Percentiles rank a stretch among this genome's conserved stretches.
These are phyloP conservation scores for Aspergillus intermedius DNA, from an alignment of 2,329 filamentous ascomycete genomes.

Conservation along the genomic window DNA sequence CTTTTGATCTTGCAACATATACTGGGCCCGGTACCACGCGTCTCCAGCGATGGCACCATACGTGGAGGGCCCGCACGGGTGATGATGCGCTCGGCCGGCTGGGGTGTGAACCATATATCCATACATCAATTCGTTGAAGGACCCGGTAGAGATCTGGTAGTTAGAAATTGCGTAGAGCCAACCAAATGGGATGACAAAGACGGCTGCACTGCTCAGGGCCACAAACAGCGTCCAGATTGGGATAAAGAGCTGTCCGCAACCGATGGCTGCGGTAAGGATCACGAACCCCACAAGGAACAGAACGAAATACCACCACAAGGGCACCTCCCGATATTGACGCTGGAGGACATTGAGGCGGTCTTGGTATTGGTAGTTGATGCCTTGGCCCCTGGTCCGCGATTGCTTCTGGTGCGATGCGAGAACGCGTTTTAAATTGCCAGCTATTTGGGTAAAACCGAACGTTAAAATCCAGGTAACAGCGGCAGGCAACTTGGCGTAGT, in stretches of 20 bases:
- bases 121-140: slow-evolving; percentile 55
- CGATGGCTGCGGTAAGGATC: slow-evolving; percentile 47
- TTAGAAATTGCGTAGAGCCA: slow-evolving; percentile 58
- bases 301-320: slow-evolving; percentile 51
- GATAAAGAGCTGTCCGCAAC: slow-evolving; percentile 50
- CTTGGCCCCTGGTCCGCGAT: slow-evolving; percentile 21
- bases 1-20: slow-evolving; percentile 57
- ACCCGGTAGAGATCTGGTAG: slow-evolving; percentile 48
- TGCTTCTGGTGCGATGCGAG: slow-evolving; percentile 29
- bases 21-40: slow-evolving; percentile 54
- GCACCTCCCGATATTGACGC: slow-evolving; percentile 53
- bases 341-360: slow-evolving; percentile 56
- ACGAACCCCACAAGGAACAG: slow-evolving; percentile 48
- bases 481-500: slow-evolving; percentile 54
- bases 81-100: slow-evolving; percentile 45
- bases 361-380: slow-evolving; percentile 50
- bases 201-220: slow-evolving; percentile 48
- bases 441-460: slow-evolving; percentile 49
- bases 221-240: slow-evolving; percentile 57
- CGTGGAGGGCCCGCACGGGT: slow-evolving; percentile 52
- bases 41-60: slow-evolving; percentile 57
- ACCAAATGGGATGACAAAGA: slow-evolving; percentile 52
- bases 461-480: slow-evolving; percentile 54
- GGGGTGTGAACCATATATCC: slow-evolving; percentile 51
- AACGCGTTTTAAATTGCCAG: slow-evolving; percentile 41